Base-by-base conservation (phyloP, 1,284 basidiomycete species). In the Volvariella surrecta region DNA sequence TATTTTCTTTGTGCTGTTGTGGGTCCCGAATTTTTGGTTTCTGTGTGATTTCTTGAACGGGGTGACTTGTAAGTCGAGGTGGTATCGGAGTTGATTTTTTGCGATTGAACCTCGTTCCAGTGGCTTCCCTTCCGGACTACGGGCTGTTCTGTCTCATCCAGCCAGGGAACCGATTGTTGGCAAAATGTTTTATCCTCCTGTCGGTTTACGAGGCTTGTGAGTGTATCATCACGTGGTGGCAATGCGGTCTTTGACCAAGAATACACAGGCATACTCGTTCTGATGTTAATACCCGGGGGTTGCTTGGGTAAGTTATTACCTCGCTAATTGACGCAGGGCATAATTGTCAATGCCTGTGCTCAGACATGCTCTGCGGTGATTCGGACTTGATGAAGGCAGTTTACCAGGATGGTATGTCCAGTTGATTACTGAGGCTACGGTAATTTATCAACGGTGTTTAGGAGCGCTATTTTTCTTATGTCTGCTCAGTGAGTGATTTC, bases 31-130 rank as follows among this genome's bases (percentile, higher is more conserved):
- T 17, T 31, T 45, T 18, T 18, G 18, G 1, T 28, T 42, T 22
- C 39, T 45, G 39, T 16, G 7, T 3, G 32, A 28, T 8, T 50
- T 45, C 22, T 39, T 47, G 18, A 16, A 16, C 10, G 42, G 42
- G 6, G 11, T 50, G 17, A 32, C 15, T 24, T 45, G 48, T 50
- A 32, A 39, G 48, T 35, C 34, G n/a, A n/a, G n/a, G n/a, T n/a
- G n/a, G n/a, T 15, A 15, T 35, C 15, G n/a, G 13, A 35, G n/a
- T n/a, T 35, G 18, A 16, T 7, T n/a, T 35, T 35, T 6, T 19
- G 6, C 8, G 15, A 7, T 15, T 35, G 13, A 19, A 19, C 8
- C 4, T n/a, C 18, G 8, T 19, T 35, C 4, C n/a, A 35, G 34
- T 35, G n/a, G 6, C 4, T 35, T 35, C 34, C 8, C 34, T 35